phyloP scores from a whole-genome alignment of 306 rosid species.

The Malus sieversii region DNA sequence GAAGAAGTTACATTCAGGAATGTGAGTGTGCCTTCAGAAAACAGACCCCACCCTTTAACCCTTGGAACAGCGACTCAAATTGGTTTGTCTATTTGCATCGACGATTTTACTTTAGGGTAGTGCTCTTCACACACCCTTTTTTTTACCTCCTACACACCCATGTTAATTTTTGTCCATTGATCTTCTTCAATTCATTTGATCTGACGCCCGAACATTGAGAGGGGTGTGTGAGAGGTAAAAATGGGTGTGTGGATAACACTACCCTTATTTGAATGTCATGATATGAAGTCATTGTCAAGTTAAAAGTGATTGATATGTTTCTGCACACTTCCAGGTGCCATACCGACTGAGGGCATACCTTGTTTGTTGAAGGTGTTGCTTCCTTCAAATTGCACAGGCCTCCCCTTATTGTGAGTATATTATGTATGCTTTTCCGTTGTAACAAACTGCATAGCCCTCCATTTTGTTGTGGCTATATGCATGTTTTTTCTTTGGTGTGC shows the following conservation, averaged over 20 bases:
- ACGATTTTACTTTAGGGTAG: neutral
- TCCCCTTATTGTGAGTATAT: conserved; percentile 65
- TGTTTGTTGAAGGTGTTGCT: conserved; percentile 85
- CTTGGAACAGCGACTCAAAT: conserved; percentile 91
- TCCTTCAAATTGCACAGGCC: conserved; percentile 71
- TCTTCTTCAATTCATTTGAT: too few species aligned
- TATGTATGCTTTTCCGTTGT: neutral
- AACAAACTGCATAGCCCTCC: too few species aligned
- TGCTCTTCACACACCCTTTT: too few species aligned
- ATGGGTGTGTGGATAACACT: too few species aligned
- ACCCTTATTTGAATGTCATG: neutral
- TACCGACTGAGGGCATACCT: conserved; percentile 92
- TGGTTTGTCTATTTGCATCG: conserved; percentile 49
- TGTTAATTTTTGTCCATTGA: too few species aligned
- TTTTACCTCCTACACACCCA: too few species aligned
- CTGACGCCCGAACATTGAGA: too few species aligned
- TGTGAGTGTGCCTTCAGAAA: conserved; percentile 56
- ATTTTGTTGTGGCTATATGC: neutral
- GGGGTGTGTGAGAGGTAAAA: too few species aligned
- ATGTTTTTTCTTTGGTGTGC: neutral
- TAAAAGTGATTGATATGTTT: neutral
- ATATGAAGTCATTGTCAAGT: neutral
- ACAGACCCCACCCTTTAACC: conserved; percentile 66
- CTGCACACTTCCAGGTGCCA: conserved; percentile 53
- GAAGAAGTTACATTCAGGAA: conserved; percentile 67